Percentiles rank a stretch among this genome's conserved stretches.
Conservation (phyloP, 2,329 filamentous ascomycete genomes). For the Chrysosporium keratinophilum region DNA sequence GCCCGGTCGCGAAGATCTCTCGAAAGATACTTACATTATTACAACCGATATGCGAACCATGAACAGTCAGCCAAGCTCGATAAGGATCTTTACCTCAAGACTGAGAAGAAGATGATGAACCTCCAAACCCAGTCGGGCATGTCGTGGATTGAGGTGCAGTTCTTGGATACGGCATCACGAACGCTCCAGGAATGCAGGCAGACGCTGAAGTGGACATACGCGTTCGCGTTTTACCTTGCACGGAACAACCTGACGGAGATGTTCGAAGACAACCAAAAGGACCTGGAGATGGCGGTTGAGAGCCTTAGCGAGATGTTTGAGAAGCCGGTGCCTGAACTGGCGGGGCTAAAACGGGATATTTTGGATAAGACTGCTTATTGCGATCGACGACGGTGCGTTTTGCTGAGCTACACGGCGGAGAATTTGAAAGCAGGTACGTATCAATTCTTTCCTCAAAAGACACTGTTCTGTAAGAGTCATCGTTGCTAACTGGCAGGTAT, state of each 20-base stretch:
- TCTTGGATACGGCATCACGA: constrained; percentile 84
- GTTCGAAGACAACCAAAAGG: constrained; percentile 97
- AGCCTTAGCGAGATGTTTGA: constrained; percentile 98
- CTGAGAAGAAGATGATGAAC: constrained; percentile 98
- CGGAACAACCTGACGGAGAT: constrained; percentile 94
- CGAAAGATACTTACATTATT: constrained; percentile 96
- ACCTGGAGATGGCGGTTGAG: constrained; percentile 93
- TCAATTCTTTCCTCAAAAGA: background rate
- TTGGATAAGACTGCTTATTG: constrained; percentile 98
- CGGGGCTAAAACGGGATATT: constrained; percentile 86
- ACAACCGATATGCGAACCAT: constrained; percentile 97
- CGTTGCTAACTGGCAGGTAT: background rate
- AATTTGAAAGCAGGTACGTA: constrained; percentile 74
- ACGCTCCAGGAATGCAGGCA: constrained; percentile 94
- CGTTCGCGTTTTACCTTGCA: constrained; percentile 94
- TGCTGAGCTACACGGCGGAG: constrained; percentile 85
- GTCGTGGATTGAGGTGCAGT: constrained; percentile 99
- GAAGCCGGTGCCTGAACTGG: constrained; percentile 80
- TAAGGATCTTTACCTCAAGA: constrained; percentile 91
- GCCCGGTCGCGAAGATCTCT: constrained; percentile 81
- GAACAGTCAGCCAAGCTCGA: constrained; percentile 95
- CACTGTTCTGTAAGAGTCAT: background rate
- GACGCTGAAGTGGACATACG: constrained; percentile 98
- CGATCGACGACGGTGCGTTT: constrained; percentile 78
- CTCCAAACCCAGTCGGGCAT: constrained; percentile 87